A percentile compares a stretch with the other conserved stretches of the same genome.
These are phyloP conservation scores for Rhodomyrtus psidioides DNA, from an alignment of 441 rosid genomes.

Conservation along the genomic window DNA sequence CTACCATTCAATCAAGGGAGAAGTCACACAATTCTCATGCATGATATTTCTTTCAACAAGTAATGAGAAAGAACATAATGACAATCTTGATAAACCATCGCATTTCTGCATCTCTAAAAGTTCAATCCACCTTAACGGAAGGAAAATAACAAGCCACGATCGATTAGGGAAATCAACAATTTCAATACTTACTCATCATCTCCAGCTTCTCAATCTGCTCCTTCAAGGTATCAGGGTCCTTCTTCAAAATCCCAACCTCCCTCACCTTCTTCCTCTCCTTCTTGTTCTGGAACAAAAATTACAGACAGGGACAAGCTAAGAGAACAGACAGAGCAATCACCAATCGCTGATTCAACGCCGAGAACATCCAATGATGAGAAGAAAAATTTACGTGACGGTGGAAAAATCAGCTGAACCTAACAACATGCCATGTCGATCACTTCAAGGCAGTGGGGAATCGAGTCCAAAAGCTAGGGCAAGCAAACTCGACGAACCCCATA, in stretches of 20 bases:
- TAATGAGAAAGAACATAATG: not conserved
- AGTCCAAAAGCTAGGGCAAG: not conserved
- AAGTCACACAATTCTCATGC: not conserved
- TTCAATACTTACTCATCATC: constrained; percentile 61
- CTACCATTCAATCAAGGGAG: not conserved
- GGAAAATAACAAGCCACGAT: not conserved
- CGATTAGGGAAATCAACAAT: not conserved
- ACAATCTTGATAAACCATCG: not conserved
- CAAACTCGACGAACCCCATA: not conserved
- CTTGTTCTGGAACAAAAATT: constrained; percentile 60
- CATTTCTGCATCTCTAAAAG: not conserved
- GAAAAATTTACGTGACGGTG: not conserved
- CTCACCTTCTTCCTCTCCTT: constrained; percentile 97
- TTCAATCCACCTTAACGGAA: not conserved
- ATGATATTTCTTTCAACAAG: not conserved
- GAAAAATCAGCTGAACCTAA: not conserved
- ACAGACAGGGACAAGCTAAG: not conserved
- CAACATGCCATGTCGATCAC: not conserved
- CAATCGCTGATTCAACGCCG: not conserved
- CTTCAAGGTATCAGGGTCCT: constrained; percentile 81
- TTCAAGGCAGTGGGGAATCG: not conserved
- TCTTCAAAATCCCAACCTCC: constrained; percentile 94
- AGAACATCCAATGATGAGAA: not conserved
- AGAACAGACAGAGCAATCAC: not conserved
- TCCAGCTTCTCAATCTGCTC: constrained; percentile 93